A percentile compares a stretch with the other conserved stretches of the same genome.
Conservation (phyloP, 768 basidiomycete genomes). For the Coprinopsis sp. region DNA sequence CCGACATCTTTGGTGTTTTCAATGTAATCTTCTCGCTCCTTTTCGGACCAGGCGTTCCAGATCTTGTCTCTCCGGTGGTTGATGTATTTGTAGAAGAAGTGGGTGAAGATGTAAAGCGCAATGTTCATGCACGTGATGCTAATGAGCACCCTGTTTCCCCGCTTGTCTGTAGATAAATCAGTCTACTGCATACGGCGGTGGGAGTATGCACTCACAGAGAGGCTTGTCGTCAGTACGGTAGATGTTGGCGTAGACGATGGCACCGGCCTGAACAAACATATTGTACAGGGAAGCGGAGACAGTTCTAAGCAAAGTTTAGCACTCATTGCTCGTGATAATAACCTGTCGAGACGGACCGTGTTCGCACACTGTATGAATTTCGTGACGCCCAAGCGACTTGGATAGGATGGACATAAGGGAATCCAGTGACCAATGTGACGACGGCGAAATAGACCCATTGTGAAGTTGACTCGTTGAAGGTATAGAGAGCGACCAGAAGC, state of each 20-base stretch:
- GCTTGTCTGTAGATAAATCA: slow-evolving; percentile 38
- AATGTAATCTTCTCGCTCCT: slow-evolving; percentile 56
- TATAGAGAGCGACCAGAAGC: slow-evolving; percentile 52
- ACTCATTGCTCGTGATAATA: background rate
- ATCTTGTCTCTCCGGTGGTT: slow-evolving; percentile 45
- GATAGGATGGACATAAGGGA: slow-evolving; percentile 46
- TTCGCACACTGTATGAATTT: slow-evolving; percentile 58
- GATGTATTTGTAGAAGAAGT: slow-evolving; percentile 49
- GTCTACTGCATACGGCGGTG: background rate
- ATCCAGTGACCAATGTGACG: slow-evolving; percentile 50
- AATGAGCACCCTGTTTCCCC: slow-evolving; percentile 54
- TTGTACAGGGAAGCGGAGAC: slow-evolving; percentile 54
- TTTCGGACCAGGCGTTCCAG: slow-evolving; percentile 46
- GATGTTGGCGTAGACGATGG: slow-evolving; percentile 49
- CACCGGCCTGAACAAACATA: slow-evolving; percentile 59
- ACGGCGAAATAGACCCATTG: slow-evolving; percentile 56
- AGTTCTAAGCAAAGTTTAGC: slow-evolving; percentile 22
- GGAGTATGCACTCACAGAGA: slow-evolving; percentile 25
- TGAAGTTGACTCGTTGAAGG: slow-evolving; percentile 42
- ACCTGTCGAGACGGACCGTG: slow-evolving; percentile 38
- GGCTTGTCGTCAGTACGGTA: slow-evolving; percentile 49
- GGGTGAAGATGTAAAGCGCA: slow-evolving; percentile 44
- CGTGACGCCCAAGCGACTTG: slow-evolving; percentile 56
- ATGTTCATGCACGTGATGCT: slow-evolving; percentile 53
- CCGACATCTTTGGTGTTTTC: slow-evolving; percentile 59